Base-by-base conservation (phyloP, 2,329 filamentous ascomycete species). In the Colletotrichum sp. region DNA sequence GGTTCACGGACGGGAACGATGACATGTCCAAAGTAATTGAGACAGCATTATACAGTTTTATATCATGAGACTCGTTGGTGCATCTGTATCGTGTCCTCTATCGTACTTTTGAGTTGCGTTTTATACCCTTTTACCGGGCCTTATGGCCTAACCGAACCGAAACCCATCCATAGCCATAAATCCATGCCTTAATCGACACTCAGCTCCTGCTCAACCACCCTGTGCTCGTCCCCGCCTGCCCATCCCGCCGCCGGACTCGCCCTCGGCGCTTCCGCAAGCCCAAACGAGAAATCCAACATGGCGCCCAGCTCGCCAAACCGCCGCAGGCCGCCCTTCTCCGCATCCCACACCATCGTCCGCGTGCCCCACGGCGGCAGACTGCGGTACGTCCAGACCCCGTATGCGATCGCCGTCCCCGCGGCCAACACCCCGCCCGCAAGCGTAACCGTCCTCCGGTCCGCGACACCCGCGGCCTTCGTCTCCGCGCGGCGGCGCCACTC, bases 281-380 rank as follows among this genome's bases (percentile, higher is more conserved):
- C 77, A 28, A 78, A 68, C 55, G 77, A 79, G 28, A 80, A 73
- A 30, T 83, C 79, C 34, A 90, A 78, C 82, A 90, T 86, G 1
- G 85, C 83, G 1, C 89, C 88, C 18, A 89, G 81, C 26, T 88
- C 87, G 5, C 89, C 89, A 77, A 89, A 88, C 72, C 85, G 84
- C 65, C 84, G 83, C 39, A 90, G 77, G 2, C 82, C 79, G 15
- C 78, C 79, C 52, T 77, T 81, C n/a, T 79, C 72, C 2, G 84
- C 80, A 72, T 82, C 81, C 84, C 89, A 91, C 3, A 85, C 79
- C 67, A 90, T 86, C 15, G 83, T 82, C 24, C 82, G 80, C n/a
- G 85, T 81, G 2, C 89, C 89, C 77, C 89, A 88, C 2, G 88
- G 86, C 30, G 86, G 82, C 71, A 89, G 79, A 3, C 82, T 80